Conservation (phyloP, 805 yeast species). For the Blastobotrys attinorum region DNA sequence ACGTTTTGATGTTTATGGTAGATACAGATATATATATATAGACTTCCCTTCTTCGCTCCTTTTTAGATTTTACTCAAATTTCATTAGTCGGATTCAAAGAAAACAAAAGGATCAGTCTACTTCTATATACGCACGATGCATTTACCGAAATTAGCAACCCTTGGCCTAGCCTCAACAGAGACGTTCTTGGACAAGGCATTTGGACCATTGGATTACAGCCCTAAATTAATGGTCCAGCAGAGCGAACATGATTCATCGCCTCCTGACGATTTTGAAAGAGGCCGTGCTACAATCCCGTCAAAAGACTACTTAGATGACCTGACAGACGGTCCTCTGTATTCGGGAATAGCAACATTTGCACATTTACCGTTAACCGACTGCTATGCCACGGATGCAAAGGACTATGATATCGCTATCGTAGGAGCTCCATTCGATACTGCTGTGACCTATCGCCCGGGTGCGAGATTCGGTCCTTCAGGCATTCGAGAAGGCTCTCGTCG, state of each 20-base stretch:
- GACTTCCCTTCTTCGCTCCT: too few species aligned
- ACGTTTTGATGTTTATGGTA: too few species aligned
- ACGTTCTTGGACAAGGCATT: constrained; percentile 3
- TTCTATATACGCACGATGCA: too few species aligned
- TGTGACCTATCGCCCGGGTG: constrained; percentile 67
- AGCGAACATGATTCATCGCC: not conserved
- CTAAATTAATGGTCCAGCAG: not conserved
- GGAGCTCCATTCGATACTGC: constrained; percentile 86
- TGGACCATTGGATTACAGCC: constrained; percentile 1
- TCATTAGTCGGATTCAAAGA: too few species aligned
- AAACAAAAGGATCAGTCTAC: too few species aligned
- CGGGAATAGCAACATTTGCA: constrained; percentile 44
- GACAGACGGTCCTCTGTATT: constrained; percentile 2
- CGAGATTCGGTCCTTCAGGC: constrained; percentile 64
- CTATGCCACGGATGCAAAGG: constrained; percentile 31
- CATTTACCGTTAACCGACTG: constrained; percentile 57
- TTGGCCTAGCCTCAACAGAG: too few species aligned
- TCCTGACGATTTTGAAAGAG: not conserved
- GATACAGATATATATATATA: too few species aligned
- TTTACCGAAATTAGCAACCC: too few species aligned
- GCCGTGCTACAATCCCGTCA: not conserved
- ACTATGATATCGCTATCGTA: constrained; percentile 61
- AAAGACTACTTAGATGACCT: constrained; percentile 6
- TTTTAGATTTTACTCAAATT: too few species aligned
- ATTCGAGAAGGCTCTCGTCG: constrained; percentile 37